These are phyloP conservation scores for Stagonosporopsis rhizophila DNA, from an alignment of 2,329 filamentous ascomycete genomes.

Conservation along the genomic window DNA sequence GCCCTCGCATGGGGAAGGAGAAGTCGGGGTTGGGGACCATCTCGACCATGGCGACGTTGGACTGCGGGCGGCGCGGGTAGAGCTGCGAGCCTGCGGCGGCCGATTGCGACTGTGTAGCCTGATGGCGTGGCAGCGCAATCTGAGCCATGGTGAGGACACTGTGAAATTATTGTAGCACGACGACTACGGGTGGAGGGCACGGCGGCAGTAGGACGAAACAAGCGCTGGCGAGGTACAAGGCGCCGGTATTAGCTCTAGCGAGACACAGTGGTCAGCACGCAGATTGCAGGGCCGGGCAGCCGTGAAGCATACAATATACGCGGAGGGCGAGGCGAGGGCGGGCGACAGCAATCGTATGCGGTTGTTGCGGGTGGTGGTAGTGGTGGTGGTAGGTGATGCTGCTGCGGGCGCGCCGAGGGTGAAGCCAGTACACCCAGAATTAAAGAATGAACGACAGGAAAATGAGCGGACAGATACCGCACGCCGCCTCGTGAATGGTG, in stretches of 20 bases:
- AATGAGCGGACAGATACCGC: conserved; percentile 50
- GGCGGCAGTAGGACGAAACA: conserved; percentile 49
- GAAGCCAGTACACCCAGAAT: conserved; percentile 49
- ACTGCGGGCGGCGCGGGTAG: conserved; percentile 45
- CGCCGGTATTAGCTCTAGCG: conserved; percentile 41
- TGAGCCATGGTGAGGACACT: conserved; percentile 46
- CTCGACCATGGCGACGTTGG: conserved; percentile 49
- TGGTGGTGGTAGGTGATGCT: conserved; percentile 8
- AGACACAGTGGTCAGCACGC: conserved; percentile 40
- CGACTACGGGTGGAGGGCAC: conserved; percentile 37
- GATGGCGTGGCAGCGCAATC: conserved; percentile 50
- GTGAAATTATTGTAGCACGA: conserved; percentile 22
- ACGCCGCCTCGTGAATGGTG: conserved; percentile 36
- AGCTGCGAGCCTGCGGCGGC: conserved; percentile 45
- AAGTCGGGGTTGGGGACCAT: conserved; percentile 58
- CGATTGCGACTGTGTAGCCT: conserved; percentile 49
- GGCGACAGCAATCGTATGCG: conserved; percentile 8
- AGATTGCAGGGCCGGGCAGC: conserved; percentile 26
- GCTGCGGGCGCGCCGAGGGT: conserved; percentile 28
- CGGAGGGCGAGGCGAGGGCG: conserved; percentile 10
- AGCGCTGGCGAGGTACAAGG: conserved; percentile 47
- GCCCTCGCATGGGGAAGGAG: conserved; percentile 54
- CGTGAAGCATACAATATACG: not conserved
- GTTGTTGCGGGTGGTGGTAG: not conserved
- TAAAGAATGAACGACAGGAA: conserved; percentile 46